Evolutionary conservation across 2,329 filamentous ascomycete genomes (phyloP), one percentile per base, ranked within the genome.

Genomic region (Paracoccidioides lutzii): DNA sequence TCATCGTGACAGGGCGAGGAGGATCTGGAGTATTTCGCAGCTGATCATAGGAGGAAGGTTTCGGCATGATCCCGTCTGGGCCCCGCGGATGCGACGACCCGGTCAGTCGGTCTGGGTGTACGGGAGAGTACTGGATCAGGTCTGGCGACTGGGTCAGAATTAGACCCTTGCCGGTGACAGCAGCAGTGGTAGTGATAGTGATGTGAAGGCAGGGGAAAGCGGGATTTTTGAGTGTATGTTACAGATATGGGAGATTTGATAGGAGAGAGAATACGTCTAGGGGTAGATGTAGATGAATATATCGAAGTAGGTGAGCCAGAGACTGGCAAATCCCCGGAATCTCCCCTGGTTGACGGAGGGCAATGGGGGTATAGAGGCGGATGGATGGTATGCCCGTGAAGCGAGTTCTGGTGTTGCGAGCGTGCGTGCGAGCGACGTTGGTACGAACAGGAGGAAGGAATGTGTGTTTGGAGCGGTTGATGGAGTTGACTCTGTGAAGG

Each of bases 11-110:
- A n/a, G 33, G 61, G 22, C 65, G 64, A 30, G 63, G 46, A 28
- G 58, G 58, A 55, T 67, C 63, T n/a, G 67, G 59, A 49, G 58
- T 54, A 56, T 65, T 67, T 40, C 62, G 62, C 59, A 61, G 56
- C 57, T 61, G 61, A n/a, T 56, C 62, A 52, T 65, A 60, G 28
- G 41, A 44, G 41, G 40, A 40, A 7, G 52, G 45, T 28, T 53
- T 53, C 7, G 40, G 33, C 52, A 53, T 53, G 33, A 32, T 53
- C 35, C 32, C 28, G 38, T 35, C 30, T n/a, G 52, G 22, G 15
- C 42, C 52, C 41, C 52, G 52, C 41, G 33, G 30, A 9, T 53
- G 52, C 49, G 49, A 52, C 49, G 38, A 52, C 22, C 49, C 37
- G 28, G 35, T 22, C 49, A 41, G 49, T 40, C 35, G 49, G 37